A percentile compares a stretch with the other conserved stretches of the same genome.
These are phyloP conservation scores for Blastobotrys muscicola DNA, from an alignment of 805 yeast genomes.

Conservation along the genomic window DNA sequence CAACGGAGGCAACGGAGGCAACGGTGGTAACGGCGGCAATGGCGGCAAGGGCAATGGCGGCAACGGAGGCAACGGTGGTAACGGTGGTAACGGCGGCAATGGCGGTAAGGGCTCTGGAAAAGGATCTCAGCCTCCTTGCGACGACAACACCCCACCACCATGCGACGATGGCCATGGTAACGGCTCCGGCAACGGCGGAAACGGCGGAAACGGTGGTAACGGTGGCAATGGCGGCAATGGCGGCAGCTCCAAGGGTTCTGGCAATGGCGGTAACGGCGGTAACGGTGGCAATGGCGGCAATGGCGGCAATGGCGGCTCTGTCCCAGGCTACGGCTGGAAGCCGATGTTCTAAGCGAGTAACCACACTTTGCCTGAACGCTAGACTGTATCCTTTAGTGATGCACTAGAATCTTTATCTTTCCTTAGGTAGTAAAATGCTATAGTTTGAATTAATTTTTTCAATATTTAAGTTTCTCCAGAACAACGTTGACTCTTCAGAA, in stretches of 20 bases:
- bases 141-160: too few relatives aligned
- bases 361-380: too few relatives aligned
- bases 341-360: too few relatives aligned
- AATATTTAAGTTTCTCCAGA: neutral
- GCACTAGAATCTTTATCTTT: too few relatives aligned
- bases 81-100: neutral
- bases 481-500: neutral
- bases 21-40: conserved; percentile 1
- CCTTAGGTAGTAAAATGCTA: too few relatives aligned
- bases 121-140: too few relatives aligned
- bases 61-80: neutral
- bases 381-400: too few relatives aligned
- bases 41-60: conserved; percentile 2
- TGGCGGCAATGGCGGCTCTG: conserved; percentile 2
- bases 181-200: neutral
- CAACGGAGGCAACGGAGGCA: conserved; percentile 1
- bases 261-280: neutral
- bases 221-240: conserved; percentile 1
- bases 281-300: conserved; percentile 3
- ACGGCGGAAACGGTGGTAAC: neutral
- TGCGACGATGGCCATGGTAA: too few relatives aligned
- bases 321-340: too few relatives aligned
- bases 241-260: neutral
- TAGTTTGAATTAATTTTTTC: neutral
- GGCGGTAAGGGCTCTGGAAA: neutral